phyloP scores from a whole-genome alignment of 2,329 filamentous ascomycete species.

The Phymatotrichopsis omnivora region DNA sequence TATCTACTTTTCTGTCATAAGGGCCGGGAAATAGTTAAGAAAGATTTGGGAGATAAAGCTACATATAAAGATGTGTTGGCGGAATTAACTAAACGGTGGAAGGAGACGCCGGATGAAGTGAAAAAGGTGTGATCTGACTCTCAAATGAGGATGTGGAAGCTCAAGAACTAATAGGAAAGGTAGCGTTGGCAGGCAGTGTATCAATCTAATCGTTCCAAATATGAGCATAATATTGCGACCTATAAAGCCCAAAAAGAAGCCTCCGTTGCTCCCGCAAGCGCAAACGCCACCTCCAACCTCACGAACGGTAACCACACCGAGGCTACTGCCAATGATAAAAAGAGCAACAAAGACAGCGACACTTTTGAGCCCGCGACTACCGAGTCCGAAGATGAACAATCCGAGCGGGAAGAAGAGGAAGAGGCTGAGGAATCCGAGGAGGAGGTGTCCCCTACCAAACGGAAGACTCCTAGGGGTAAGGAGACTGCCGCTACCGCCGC shows the following conservation, averaged over 20 bases:
- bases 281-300: constrained; percentile 1
- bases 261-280: constrained; percentile 32
- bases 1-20: constrained; percentile 94
- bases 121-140: constrained; percentile 47
- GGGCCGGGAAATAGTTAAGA: constrained; percentile 70
- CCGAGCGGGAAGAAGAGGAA: constrained; percentile 14
- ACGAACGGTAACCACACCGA: constrained; percentile 23
- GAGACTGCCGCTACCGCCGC: constrained; percentile 12
- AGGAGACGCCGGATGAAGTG: constrained; percentile 61
- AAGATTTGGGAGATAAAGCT: constrained; percentile 61
- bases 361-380: constrained; percentile 30
- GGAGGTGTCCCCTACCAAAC: constrained; percentile 6
- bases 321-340: neutral
- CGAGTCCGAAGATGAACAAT: constrained; percentile 33
- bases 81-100: constrained; percentile 80
- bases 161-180: constrained; percentile 8
- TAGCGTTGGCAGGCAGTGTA: constrained; percentile 50
- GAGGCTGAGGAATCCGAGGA: constrained; percentile 16
- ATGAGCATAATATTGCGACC: constrained; percentile 45
- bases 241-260: constrained; percentile 45
- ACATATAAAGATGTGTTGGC: constrained; percentile 80
- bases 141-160: constrained; percentile 7
- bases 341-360: neutral
- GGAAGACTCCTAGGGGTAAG: constrained; percentile 15
- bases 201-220: constrained; percentile 46